These are phyloP conservation scores for Phytophthora sp. DNA, from an alignment of 352 stramenopile species.

Conservation along the genomic window DNA sequence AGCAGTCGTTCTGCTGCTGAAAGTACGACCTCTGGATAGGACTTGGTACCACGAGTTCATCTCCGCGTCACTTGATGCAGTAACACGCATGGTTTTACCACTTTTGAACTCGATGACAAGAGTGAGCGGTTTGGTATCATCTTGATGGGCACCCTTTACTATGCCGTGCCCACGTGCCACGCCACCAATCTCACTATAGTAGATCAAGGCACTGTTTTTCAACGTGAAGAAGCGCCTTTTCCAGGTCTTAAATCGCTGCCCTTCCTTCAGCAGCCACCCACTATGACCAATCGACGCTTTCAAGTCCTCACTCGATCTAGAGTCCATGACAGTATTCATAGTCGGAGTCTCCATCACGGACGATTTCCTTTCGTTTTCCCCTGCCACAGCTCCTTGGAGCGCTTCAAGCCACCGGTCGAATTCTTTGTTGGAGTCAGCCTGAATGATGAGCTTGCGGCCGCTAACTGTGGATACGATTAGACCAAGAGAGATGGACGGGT, in stretches of 20 bases:
- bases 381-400: slow-evolving; percentile 38
- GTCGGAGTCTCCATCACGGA: slow-evolving; percentile 5
- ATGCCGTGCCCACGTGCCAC: slow-evolving; percentile 66
- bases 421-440: slow-evolving; percentile 68
- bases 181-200: slow-evolving; percentile 67
- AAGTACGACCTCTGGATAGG: slow-evolving; percentile 31
- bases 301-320: slow-evolving; percentile 22
- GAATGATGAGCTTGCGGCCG: slow-evolving; percentile 60
- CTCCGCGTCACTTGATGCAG: slow-evolving; percentile 31
- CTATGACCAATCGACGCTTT: slow-evolving; percentile 39
- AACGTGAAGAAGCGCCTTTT: slow-evolving; percentile 79
- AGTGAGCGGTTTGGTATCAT: slow-evolving; percentile 57
- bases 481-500: slow-evolving; percentile 42
- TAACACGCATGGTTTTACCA: slow-evolving; percentile 45
- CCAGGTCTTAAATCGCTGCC: slow-evolving; percentile 78
- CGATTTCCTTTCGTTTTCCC: slow-evolving; percentile 5
- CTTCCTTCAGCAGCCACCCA: slow-evolving; percentile 83
- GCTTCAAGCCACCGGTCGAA: slow-evolving; percentile 66
- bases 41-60: slow-evolving; percentile 56
- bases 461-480: slow-evolving; percentile 50
- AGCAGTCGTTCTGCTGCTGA: slow-evolving; percentile 18
- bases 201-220: slow-evolving; percentile 74
- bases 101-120: slow-evolving; percentile 49
- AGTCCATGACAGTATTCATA: slow-evolving; percentile 13
- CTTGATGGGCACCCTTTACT: slow-evolving; percentile 47